Base-by-base conservation (phyloP, 352 stramenopile genomes). In the Globisporangium nagaii region DNA sequence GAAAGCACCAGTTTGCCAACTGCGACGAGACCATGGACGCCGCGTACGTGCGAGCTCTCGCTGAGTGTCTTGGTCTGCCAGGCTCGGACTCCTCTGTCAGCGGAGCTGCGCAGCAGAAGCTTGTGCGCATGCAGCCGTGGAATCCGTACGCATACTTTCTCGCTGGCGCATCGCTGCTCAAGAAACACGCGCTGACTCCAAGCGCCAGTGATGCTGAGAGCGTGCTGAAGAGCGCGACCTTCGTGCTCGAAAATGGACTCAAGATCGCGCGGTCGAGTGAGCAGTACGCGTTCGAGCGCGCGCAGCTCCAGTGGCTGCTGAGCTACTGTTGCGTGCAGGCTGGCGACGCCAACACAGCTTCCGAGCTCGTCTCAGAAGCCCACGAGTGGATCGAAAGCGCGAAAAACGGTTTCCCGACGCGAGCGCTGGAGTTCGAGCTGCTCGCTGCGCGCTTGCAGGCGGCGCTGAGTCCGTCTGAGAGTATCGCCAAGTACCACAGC, bases 121-220 rank as follows among this genome's bases (percentile, higher is more conserved):
- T 89, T 24, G 62, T 91, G 35, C 81, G 73, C 28, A 70, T 75
- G 52, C 47, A 86, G 34, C 76, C 81, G 22, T 83, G 72, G 74
- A 78, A 84, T 9, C 61, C 76, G 2, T 65, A 64, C 2, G 73
- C 74, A 8, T 88, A 89, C 53, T 56, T 75, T 25, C 28, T 88
- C 10, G 73, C 75, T 41, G 75, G 66, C 10, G 28, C 72, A 0
- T 64, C 70, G 15, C 55, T 84, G n/a, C 65, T 86, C 37, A 88
- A 87, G 57, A 66, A 42, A 10, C 45, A 70, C 30, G 49, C 53
- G 20, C 11, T 62, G 50, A 15, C 27, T 2, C 46, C 69, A 9
- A 59, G 71, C 25, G 20, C 53, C 10, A 63, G 35, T 11, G 22
- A 49, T 31, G 41, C 61, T 7, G 48, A 65, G 1, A 36, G 58